These are phyloP conservation scores for Viola odorata DNA, from an alignment of 345 rosid species.

Conservation along the genomic window DNA sequence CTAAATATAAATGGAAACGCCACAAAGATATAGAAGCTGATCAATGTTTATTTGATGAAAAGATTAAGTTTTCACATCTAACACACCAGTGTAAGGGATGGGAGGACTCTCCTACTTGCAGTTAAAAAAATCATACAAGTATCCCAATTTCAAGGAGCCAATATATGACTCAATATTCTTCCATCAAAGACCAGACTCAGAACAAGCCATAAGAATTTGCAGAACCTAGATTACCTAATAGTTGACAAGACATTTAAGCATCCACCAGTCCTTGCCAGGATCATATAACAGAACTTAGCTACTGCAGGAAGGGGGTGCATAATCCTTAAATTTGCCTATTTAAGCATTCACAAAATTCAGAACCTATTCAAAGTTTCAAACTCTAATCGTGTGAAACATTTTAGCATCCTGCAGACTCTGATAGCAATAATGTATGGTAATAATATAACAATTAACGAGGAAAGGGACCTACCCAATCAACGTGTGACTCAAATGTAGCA, in stretches of 20 bases:
- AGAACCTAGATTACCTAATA: not conserved
- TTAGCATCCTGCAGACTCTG: no score
- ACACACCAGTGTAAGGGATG: not conserved
- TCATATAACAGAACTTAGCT: not conserved
- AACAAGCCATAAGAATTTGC: not conserved
- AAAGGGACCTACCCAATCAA: constrained; percentile 77
- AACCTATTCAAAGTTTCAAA: no score
- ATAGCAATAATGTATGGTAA: constrained; percentile 5
- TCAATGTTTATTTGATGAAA: not conserved
- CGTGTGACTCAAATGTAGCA: constrained; percentile 98
- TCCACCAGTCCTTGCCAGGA: not conserved
- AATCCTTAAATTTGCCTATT: no score
- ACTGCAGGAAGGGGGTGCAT: no score
- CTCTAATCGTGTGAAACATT: no score
- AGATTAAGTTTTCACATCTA: not conserved
- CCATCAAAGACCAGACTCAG: not conserved
- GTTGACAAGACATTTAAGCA: not conserved
- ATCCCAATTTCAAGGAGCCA: not conserved
- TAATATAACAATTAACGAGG: not conserved
- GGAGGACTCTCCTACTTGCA: not conserved
- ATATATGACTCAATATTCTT: not conserved
- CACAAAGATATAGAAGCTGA: not conserved
- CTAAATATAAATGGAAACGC: not conserved
- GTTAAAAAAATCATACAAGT: not conserved
- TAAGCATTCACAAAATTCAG: no score